Evolutionary conservation across 345 rosid genomes (phyloP), one percentile per base, ranked within the genome.

Genomic region (Citrus inodora): DNA sequence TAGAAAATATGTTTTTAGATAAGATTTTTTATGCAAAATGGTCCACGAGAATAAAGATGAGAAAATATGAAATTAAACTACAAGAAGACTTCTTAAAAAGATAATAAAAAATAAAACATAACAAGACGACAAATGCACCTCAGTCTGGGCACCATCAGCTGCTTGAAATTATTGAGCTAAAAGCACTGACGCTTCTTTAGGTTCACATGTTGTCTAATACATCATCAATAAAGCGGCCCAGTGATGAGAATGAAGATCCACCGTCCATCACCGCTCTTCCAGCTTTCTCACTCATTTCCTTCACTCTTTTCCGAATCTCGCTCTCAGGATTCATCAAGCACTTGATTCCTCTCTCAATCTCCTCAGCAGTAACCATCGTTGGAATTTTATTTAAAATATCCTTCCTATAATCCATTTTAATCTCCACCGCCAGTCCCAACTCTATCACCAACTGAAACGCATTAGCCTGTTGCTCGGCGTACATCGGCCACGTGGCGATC

Each of bases 391-490:
- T 21, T 17, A 22, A 19, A 4, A 28, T 3, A 2, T 69, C 74
- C 32, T 9, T 82, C 73, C 80, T 74, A 56, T 65, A 87, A 75
- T 80, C 83, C 78, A 83, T 79, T 65, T 79, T 79, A 25, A 89
- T 73, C 76, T 87, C 92, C 68, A 80, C 86, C 7, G 85, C 90
- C 13, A 87, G 1, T 55, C 63, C 85, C 30, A 88, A 59, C 77
- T 87, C 92, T 5, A 6, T 75, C 77, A 84, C 87, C 82, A 88
- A 4, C 51, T 76, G 14, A 33, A 90, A 92, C 1, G 92, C 93
- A 10, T 90, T 91, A 38, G 87, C 3, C 13, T 87, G 91, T 35
- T 92, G 97, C 69, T 92, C 92, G 0, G 79, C 84, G 37, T 82
- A 70, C 71, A 87, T 4, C 35, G 94, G 97, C 92, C 92, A 88